These are phyloP conservation scores for Pichia rugopelliculosa DNA, from an alignment of 805 yeast species.

Conservation along the genomic window DNA sequence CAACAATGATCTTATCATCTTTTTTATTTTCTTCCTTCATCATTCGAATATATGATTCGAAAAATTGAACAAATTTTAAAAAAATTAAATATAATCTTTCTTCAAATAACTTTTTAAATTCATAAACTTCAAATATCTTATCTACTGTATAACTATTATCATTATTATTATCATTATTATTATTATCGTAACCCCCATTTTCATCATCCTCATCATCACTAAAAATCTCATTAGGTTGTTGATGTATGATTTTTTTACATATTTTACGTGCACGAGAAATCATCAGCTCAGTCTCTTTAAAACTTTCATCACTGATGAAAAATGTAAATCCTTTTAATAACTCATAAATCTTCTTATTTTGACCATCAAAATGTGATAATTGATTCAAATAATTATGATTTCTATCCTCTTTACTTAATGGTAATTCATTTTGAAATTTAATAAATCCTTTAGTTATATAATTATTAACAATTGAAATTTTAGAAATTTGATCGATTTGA, in stretches of 20 bases:
- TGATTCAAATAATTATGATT: constrained; percentile 9
- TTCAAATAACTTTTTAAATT: constrained; percentile 1
- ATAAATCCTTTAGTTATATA: constrained; percentile 11
- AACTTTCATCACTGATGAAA: neutral
- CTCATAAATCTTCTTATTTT: constrained; percentile 13
- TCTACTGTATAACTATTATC: neutral
- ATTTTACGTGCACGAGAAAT: neutral
- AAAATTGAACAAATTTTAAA: neutral
- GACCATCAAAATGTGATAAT: constrained; percentile 7
- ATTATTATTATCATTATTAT: neutral
- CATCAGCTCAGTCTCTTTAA: neutral
- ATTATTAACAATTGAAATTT: constrained; percentile 8
- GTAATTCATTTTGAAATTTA: constrained; percentile 11
- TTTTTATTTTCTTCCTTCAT: neutral
- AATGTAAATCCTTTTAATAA: neutral
- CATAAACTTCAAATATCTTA: neutral
- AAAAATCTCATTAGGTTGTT: no score
- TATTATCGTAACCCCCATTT: neutral
- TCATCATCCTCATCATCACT: neutral
- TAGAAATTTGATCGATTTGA: constrained; percentile 13
- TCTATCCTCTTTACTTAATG: neutral
- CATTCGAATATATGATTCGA: neutral
- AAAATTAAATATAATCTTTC: neutral
- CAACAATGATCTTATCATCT: neutral
- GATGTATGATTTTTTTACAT: neutral